Evolutionary conservation across 495 filamentous ascomycete species (phyloP), one percentile per base, ranked within the genome.

Genomic region (Penicillium simplicissimum): DNA sequence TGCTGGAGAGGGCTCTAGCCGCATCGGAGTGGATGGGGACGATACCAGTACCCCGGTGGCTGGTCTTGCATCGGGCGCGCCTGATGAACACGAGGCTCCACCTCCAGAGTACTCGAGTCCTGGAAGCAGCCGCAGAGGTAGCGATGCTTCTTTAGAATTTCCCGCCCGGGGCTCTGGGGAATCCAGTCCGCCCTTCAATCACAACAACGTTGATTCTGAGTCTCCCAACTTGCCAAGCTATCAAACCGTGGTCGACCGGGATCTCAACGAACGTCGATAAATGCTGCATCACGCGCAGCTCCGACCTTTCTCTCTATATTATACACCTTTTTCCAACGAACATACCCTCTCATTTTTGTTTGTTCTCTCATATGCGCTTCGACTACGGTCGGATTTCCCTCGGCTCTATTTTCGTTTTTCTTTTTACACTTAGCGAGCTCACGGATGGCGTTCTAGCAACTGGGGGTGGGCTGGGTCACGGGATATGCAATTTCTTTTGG

Each of bases 91-190:
- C 61, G 53, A 72, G 23, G 68, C 69, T 8, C 86, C 72, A 60
- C 87, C 90, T 17, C 90, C 90, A 4, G 89, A 91, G 64, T 93
- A 93, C 65, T 85, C 86, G 2, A 91, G 89, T 67, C 89, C 90
- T 1, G 82, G 81, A 25, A 81, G 81, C 34, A 85, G 84, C 69
- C 79, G 79, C 34, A 73, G 85, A 57, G 81, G 76, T 55, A 88
- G 86, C 57, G 74, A 79, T 56, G 76, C 67, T 17, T 70, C 66
- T 49, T 45, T 67, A 17, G 66, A 76, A 65, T 67, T 57, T 71
- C 43, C 79, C 61, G 37, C 63, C 34, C 43, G 57, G 5, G 37
- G 23, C 37, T 58, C 58, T 4, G 52, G 36, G 8, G 38, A 58
- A 4, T 13, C 35, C 75, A 45, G 79, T 67, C 61, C 81, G 75